Evolutionary conservation across 352 stramenopile species (phyloP), one percentile per base, ranked within the genome.

Genomic region (Pilasporangium apinafurcum): DNA sequence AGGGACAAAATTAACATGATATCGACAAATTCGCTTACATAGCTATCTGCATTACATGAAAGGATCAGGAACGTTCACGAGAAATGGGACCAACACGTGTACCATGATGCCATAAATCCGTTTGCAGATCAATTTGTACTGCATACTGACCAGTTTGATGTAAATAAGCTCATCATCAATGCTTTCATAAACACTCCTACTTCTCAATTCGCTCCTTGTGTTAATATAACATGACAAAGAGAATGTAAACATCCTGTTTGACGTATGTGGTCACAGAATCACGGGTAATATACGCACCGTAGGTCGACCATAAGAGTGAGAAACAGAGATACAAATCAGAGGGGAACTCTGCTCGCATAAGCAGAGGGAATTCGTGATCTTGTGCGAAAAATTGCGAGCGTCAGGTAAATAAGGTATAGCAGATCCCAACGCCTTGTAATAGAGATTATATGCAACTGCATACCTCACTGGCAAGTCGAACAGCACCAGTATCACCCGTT

Each of bases 401-500:
- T n/a, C n/a, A n/a, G n/a, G n/a, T 95, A 52, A 95, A 91, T 13
- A 86, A 96, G 49, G 96, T 97, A 26, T 85, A 86, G 2, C 83
- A 68, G 46, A 12, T 13, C 27, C 24, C 14, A 46, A 33, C 4
- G n/a, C n/a, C 10, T 43, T 25, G 20, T 13, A 32, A 7, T 21
- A 40, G 10, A 33, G 5, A 47, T 27, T 37, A 16, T 10, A 12
- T n/a, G 18, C 16, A 25, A 21, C 6, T 37, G 6, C 44, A 26
- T 30, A 75, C 64, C 64, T 86, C 5, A 76, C 89, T 1, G 89
- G 89, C 8, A 97, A 57, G 4, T 86, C 89, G 14, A 95, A 86
- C 80, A 97, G 93, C 47, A 95, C 75, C 17, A 97, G 77, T 38
- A 96, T 77, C 7, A 97, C 55, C 41, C 96, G 96, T 48, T 96